Evolutionary conservation across 73 alveolate genomes (phyloP).

Genomic region (Paramecium sonneborni): DNA sequence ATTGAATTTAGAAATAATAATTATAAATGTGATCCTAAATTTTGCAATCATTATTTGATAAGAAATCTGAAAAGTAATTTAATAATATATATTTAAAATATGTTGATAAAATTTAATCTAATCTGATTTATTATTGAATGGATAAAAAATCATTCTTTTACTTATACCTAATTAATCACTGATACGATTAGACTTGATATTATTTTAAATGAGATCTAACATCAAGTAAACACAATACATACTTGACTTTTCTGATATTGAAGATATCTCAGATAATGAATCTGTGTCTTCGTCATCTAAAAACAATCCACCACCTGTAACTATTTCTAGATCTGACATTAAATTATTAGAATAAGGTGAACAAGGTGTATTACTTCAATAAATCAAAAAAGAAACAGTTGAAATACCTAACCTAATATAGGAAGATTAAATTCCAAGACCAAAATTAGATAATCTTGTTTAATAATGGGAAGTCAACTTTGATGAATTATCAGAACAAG

Average conservation of each 20-base stretch:
- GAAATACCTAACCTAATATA: neutral
- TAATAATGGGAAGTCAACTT: neutral
- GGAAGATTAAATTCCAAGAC: neutral
- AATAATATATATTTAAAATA: neutral
- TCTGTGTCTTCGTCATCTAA: neutral
- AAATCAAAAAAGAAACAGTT: neutral
- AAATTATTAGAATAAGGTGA: neutral
- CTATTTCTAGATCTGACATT: neutral
- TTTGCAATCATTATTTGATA: neutral
- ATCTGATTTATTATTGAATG: neutral
- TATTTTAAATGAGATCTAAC: neutral
- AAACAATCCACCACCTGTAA: neutral
- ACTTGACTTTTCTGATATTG: neutral
- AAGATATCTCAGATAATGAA: neutral
- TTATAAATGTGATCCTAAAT: neutral
- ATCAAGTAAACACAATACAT: neutral
- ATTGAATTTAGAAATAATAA: neutral
- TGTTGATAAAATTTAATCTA: neutral
- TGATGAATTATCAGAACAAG: slow-evolving; percentile 5
- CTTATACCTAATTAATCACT: neutral
- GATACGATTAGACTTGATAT: neutral
- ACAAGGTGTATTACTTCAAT: neutral
- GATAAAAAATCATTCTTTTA: neutral
- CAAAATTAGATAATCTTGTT: neutral
- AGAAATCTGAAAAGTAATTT: too few species aligned